Evolutionary conservation across 768 basidiomycete genomes (phyloP).

Genomic region (Hortiboletus campestris): DNA sequence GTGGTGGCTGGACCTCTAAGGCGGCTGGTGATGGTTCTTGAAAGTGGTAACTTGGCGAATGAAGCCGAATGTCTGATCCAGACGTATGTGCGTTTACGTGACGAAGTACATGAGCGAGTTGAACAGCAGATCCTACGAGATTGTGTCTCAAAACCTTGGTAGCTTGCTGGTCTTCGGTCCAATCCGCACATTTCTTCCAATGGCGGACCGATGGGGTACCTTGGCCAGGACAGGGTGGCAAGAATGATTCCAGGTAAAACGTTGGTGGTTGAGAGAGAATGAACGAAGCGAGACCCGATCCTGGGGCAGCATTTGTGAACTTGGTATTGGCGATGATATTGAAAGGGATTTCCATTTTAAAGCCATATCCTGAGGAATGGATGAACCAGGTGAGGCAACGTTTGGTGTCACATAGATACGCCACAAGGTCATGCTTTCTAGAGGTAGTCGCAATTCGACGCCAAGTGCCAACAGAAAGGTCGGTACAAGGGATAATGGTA

Average conservation of each 20-base stretch:
- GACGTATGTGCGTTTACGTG: conserved; percentile 38
- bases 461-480: conserved; percentile 77
- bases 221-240: conserved; percentile 28
- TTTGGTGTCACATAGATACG: conserved; percentile 68
- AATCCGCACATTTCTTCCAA: conserved; percentile 71
- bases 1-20: conserved; percentile 42
- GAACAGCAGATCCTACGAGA: conserved; percentile 60
- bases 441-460: conserved; percentile 60
- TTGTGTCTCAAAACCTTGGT: conserved; percentile 61
- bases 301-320: conserved; percentile 53
- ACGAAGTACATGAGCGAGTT: conserved; percentile 55
- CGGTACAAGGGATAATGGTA: conserved; percentile 71
- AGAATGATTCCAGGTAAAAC: conserved; percentile 61
- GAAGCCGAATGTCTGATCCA: conserved; percentile 36
- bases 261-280: conserved; percentile 62
- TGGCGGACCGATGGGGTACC: conserved; percentile 34
- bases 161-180: conserved; percentile 75
- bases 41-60: conserved; percentile 36
- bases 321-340: conserved; percentile 56
- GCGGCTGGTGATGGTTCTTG: conserved; percentile 30
- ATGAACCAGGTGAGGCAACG: conserved; percentile 79
- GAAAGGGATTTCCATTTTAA: conserved; percentile 85
- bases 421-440: conserved; percentile 64
- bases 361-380: conserved; percentile 64
- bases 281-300: conserved; percentile 60